phyloP scores from a whole-genome alignment of 2,329 filamentous ascomycete species.

The Phyllosticta citriasiana region DNA sequence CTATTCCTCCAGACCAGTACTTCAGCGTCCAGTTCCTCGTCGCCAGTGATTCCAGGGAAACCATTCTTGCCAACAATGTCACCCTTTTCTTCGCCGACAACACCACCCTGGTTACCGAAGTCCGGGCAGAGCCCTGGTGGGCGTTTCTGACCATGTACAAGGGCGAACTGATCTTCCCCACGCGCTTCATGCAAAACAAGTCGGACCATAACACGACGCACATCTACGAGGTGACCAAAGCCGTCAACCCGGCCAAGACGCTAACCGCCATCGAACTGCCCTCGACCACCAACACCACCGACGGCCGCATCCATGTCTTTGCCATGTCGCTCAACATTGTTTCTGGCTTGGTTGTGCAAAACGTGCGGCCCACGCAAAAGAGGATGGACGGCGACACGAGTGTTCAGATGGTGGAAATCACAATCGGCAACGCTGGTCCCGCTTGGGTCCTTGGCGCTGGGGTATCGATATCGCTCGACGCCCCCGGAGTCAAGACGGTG shows the following conservation, averaged over 20 bases:
- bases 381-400: constrained; percentile 29
- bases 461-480: constrained; percentile 14
- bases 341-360: constrained; percentile 22
- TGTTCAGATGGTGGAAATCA: constrained; percentile 24
- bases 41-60: constrained; percentile 31
- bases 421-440: constrained; percentile 16
- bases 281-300: constrained; percentile 25
- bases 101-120: constrained; percentile 30
- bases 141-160: constrained; percentile 36
- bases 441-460: constrained; percentile 12
- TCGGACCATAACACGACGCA: constrained; percentile 36
- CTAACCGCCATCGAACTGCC: constrained; percentile 34
- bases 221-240: constrained; percentile 37
- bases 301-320: constrained; percentile 32
- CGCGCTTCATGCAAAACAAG: constrained; percentile 28
- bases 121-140: constrained; percentile 37
- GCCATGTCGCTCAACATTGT: constrained; percentile 26
- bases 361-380: constrained; percentile 32
- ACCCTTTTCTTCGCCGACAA: constrained; percentile 36
- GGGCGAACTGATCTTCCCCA: constrained; percentile 32
- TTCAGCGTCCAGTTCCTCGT: constrained; percentile 37
- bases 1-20: constrained; percentile 23
- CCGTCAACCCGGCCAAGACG: constrained; percentile 29
- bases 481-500: constrained; percentile 25
- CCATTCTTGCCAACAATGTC: constrained; percentile 31